phyloP scores from a whole-genome alignment of 2,329 filamentous ascomycete species.

The Aspergillus viridinutans region DNA sequence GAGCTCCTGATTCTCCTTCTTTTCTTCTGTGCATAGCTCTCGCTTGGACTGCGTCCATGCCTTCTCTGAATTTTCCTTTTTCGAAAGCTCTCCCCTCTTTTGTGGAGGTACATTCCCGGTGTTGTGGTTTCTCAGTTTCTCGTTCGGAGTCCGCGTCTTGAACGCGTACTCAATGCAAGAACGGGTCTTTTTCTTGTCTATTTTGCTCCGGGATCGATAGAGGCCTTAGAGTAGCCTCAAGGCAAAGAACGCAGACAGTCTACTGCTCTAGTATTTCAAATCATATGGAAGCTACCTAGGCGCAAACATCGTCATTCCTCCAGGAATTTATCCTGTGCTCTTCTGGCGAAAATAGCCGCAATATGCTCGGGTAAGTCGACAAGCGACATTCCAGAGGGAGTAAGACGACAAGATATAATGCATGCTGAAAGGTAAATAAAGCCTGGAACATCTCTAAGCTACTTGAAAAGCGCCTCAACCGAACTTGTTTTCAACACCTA shows the following conservation, averaged over 20 bases:
- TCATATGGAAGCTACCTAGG: not conserved
- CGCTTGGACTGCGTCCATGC: not conserved
- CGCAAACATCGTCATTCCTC: not conserved
- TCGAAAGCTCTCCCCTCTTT: not conserved
- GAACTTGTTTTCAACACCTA: conserved; percentile 22
- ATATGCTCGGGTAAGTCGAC: not conserved
- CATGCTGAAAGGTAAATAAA: conserved; percentile 13
- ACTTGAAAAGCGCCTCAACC: conserved; percentile 9
- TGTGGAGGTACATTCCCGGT: not conserved
- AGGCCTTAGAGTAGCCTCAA: not conserved
- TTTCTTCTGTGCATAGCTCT: conserved; percentile 4
- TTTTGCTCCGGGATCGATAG: not conserved
- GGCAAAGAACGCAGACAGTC: not conserved
- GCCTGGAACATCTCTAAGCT: conserved; percentile 19
- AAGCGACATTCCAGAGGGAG: conserved; percentile 2
- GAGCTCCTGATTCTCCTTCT: conserved; percentile 5
- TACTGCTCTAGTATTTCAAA: not conserved
- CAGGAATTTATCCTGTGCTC: not conserved
- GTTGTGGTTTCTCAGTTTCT: not conserved
- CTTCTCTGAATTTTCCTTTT: not conserved
- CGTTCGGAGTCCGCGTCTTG: not conserved
- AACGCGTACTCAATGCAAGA: not conserved
- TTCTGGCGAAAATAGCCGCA: not conserved
- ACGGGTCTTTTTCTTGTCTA: not conserved
- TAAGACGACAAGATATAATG: conserved; percentile 10